Evolutionary conservation across 345 rosid species (phyloP).

Genomic region (Euphorbia pulcherrima): DNA sequence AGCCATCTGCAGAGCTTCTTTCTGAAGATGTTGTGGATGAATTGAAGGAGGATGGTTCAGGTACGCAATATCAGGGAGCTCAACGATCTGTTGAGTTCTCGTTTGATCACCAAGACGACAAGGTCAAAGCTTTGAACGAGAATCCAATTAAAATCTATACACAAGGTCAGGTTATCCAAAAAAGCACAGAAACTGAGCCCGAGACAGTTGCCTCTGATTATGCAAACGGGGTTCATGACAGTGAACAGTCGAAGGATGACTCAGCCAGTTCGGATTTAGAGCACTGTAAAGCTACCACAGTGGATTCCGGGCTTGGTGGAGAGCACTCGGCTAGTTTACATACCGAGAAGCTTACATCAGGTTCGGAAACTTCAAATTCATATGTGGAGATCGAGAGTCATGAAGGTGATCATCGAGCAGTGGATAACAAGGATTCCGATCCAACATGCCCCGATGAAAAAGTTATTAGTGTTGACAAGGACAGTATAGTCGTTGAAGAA

Average conservation of each 20-base stretch:
- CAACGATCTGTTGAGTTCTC: slow-evolving; percentile 10
- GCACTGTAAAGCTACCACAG: slow-evolving; percentile 13
- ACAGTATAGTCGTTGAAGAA: slow-evolving; percentile 21
- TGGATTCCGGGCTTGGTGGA: slow-evolving; percentile 5
- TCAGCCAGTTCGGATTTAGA: background rate
- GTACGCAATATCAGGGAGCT: slow-evolving; percentile 18
- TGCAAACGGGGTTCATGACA: slow-evolving; percentile 13
- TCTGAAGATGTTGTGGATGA: slow-evolving; percentile 21
- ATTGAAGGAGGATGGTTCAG: slow-evolving; percentile 24
- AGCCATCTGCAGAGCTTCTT: slow-evolving; percentile 13
- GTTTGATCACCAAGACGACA: slow-evolving; percentile 11
- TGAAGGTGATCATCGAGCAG: slow-evolving; percentile 21
- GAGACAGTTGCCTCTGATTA: slow-evolving; percentile 12
- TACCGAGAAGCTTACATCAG: slow-evolving; percentile 20
- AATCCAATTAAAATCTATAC: slow-evolving; percentile 14
- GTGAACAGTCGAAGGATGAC: slow-evolving; percentile 13
- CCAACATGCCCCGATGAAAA: slow-evolving; percentile 24
- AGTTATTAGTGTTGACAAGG: slow-evolving; percentile 25
- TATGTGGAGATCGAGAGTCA: slow-evolving; percentile 22
- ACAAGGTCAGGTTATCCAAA: slow-evolving; percentile 13
- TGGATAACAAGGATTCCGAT: slow-evolving; percentile 22
- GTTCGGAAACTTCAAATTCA: slow-evolving; percentile 17
- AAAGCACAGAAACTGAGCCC: slow-evolving; percentile 15
- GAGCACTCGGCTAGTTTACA: slow-evolving; percentile 9
- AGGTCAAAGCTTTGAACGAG: slow-evolving; percentile 20